Evolutionary conservation across 1,284 basidiomycete genomes (phyloP).

Genomic region (Neotropicomus parvogracilis): DNA sequence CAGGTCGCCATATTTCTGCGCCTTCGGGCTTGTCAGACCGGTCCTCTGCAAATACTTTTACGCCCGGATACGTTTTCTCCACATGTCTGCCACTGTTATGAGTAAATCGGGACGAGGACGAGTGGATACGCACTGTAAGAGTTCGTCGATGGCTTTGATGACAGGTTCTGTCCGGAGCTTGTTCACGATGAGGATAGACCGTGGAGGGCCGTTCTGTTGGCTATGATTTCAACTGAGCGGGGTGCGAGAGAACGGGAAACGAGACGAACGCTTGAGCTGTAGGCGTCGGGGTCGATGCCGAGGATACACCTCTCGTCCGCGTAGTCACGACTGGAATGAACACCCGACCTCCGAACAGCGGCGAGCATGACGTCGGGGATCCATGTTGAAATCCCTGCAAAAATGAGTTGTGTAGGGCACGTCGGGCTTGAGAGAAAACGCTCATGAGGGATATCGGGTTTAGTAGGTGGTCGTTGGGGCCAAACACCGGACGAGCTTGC

Average conservation of each 20-base stretch:
- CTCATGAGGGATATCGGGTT: constrained; percentile 19
- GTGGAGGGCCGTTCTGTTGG: constrained; percentile 29
- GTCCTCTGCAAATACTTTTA: constrained; percentile 74
- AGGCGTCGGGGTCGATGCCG: constrained; percentile 4
- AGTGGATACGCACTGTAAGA: constrained; percentile 53
- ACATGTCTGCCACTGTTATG: constrained; percentile 50
- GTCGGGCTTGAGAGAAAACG: constrained; percentile 19
- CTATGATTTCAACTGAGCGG: constrained; percentile 31
- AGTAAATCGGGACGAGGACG: not conserved
- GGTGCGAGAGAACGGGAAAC: constrained; percentile 5
- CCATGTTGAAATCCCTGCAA: constrained; percentile 11
- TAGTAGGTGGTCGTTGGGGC: constrained; percentile 5
- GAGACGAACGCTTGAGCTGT: constrained; percentile 29
- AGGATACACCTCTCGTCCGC: constrained; percentile 16
- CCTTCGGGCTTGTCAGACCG: constrained; percentile 62
- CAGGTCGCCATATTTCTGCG: constrained; percentile 58
- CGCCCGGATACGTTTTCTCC: constrained; percentile 60
- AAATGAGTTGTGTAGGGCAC: constrained; percentile 26
- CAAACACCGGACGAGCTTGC: constrained; percentile 10
- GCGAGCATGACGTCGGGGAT: constrained; percentile 6
- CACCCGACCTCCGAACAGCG: not conserved
- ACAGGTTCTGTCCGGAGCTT: constrained; percentile 72
- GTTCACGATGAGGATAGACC: constrained; percentile 67
- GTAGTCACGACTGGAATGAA: not conserved
- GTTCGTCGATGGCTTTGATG: constrained; percentile 66